Percentiles rank a stretch among this genome's conserved stretches.
Evolutionary conservation across 352 stramenopile genomes (phyloP).

Genomic region (Globisporangium okanoganense): DNA sequence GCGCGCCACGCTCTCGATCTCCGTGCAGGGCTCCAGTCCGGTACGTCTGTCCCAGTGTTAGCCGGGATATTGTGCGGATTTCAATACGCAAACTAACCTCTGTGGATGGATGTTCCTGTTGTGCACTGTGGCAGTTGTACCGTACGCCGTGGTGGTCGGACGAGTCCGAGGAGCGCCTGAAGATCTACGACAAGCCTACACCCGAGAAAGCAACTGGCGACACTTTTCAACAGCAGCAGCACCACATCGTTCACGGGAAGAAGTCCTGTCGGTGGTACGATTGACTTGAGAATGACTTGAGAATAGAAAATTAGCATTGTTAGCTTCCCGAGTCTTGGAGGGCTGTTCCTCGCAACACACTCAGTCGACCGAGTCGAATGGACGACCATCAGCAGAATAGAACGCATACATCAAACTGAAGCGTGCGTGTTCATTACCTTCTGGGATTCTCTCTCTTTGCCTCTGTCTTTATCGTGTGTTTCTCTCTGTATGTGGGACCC

Average conservation of each 20-base stretch:
- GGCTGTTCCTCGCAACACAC: background rate
- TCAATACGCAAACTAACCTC: too few species aligned
- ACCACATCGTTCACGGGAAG: constrained; percentile 29
- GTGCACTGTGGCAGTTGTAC: constrained; percentile 18
- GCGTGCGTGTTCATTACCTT: background rate
- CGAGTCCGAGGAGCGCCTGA: constrained; percentile 25
- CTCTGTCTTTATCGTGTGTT: background rate
- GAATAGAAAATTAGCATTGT: background rate
- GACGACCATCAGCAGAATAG: background rate
- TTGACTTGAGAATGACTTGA: constrained; percentile 12
- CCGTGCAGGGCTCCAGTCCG: constrained; percentile 23
- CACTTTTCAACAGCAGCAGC: constrained; percentile 12
- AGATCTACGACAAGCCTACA: constrained; percentile 16
- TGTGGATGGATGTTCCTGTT: too few species aligned
- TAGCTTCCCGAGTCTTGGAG: background rate
- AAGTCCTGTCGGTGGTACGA: constrained; percentile 54
- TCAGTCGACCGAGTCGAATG: background rate
- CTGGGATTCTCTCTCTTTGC: background rate
- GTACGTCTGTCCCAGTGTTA: constrained; percentile 10
- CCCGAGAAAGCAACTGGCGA: constrained; percentile 9
- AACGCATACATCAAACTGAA: constrained; percentile 1
- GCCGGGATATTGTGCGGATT: background rate
- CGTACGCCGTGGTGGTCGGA: constrained; percentile 41
- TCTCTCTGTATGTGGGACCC: background rate
- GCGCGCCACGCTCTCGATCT: constrained; percentile 17